A percentile compares a stretch with the other conserved stretches of the same genome.
phyloP scores from a whole-genome alignment of 331 rosid species.

The Pyrus hybrid region DNA sequence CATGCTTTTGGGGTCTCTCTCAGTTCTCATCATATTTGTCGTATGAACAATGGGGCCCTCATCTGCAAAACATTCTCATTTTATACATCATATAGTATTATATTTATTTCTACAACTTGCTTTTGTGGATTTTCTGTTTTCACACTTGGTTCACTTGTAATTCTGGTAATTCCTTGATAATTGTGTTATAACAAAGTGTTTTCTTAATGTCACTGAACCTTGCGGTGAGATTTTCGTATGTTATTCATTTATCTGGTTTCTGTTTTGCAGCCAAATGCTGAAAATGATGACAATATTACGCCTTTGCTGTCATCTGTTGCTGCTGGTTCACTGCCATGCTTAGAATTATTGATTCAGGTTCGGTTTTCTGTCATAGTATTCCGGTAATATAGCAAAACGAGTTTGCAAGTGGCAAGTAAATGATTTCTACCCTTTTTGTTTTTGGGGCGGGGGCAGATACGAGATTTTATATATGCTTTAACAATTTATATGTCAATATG shows the following conservation, averaged over 20 bases:
- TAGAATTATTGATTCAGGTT: constrained; percentile 88
- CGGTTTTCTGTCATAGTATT: constrained; percentile 10
- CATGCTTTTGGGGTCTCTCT: neutral
- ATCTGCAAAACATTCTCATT: neutral
- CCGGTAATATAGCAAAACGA: neutral
- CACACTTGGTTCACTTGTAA: neutral
- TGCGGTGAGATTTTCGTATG: neutral
- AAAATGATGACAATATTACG: constrained; percentile 84
- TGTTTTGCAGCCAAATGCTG: constrained; percentile 82
- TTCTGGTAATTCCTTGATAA: neutral
- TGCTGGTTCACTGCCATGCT: constrained; percentile 75
- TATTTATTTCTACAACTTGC: neutral
- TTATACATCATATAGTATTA: neutral
- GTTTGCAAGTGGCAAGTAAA: neutral
- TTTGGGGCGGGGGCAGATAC: neutral
- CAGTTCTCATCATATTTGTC: too few relatives aligned
- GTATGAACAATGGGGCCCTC: neutral
- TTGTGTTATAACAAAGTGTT: neutral
- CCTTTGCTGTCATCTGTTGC: constrained; percentile 87
- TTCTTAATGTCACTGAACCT: neutral
- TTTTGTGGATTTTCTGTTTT: neutral
- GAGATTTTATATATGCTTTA: neutral
- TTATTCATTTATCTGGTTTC: constrained; percentile 6
- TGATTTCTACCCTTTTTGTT: neutral
- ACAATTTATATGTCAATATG: neutral